phyloP scores from a whole-genome alignment of 306 rosid genomes.

The Ziziphus jujuba region DNA sequence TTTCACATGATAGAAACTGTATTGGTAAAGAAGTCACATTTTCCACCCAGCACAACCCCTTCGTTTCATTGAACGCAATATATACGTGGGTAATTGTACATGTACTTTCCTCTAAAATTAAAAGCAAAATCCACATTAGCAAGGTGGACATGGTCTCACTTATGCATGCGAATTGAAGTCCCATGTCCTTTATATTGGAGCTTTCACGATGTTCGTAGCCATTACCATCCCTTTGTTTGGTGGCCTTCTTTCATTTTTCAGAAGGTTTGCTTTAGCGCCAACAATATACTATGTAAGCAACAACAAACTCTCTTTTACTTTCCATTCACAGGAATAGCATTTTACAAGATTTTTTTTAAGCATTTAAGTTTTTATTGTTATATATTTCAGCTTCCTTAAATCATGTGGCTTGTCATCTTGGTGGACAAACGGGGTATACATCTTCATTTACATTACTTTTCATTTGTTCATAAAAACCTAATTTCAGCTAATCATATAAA shows the following conservation, averaged over 20 bases:
- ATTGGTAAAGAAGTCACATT: slow-evolving; percentile 66
- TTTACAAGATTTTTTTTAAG: not conserved
- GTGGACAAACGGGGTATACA: slow-evolving; percentile 68
- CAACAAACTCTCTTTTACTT: not conserved
- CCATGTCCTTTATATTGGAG: slow-evolving; percentile 39
- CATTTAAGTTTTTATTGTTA: not conserved
- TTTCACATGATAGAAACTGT: slow-evolving; percentile 90
- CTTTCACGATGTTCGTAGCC: slow-evolving; percentile 70
- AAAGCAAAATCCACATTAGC: not conserved
- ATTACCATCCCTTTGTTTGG: slow-evolving; percentile 79
- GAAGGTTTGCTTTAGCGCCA: slow-evolving; percentile 92
- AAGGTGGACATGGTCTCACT: not conserved
- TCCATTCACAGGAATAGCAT: not conserved
- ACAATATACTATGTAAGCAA: slow-evolving; percentile 76
- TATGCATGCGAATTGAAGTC: no score
- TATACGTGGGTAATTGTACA: slow-evolving; percentile 69
- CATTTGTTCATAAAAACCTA: not conserved
- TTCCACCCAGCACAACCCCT: slow-evolving; percentile 48
- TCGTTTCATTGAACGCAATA: slow-evolving; percentile 61
- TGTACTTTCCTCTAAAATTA: no score
- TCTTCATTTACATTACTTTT: not conserved
- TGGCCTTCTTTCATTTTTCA: slow-evolving; percentile 71
- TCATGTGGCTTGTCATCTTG: slow-evolving; percentile 88
- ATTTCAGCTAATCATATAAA: not conserved
- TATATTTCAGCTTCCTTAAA: slow-evolving; percentile 70